phyloP scores from a whole-genome alignment of 2,329 filamentous ascomycete genomes.

The Aspergillus niger region DNA sequence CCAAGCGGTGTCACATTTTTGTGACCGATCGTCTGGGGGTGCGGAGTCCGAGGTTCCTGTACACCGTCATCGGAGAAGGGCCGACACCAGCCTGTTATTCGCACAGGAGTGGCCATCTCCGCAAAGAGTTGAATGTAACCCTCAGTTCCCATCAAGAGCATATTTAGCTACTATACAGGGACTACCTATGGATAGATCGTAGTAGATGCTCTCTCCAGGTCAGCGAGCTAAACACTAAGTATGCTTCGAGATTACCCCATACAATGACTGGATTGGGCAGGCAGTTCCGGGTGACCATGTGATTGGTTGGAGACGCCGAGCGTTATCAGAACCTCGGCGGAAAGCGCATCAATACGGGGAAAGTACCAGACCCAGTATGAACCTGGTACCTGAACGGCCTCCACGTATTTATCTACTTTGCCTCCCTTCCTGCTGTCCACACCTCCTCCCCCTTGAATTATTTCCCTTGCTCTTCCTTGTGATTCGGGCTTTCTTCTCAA shows the following conservation, averaged over 20 bases:
- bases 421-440: conserved; percentile 10
- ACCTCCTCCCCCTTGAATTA: neutral
- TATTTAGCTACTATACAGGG: no score
- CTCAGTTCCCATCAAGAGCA: no score
- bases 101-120: no score
- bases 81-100: neutral
- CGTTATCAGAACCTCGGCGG: conserved; percentile 2
- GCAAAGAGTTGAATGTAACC: no score
- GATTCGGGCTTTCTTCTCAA: neutral
- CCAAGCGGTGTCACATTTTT: neutral
- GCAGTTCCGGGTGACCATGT: neutral
- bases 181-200: neutral
- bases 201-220: neutral
- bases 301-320: conserved; percentile 8
- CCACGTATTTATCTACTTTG: neutral
- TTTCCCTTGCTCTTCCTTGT: neutral
- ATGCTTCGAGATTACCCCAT: no score
- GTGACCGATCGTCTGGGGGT: neutral
- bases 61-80: neutral
- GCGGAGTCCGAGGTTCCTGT: neutral
- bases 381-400: neutral
- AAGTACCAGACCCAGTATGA: neutral
- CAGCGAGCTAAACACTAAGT: no score
- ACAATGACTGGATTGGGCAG: neutral
- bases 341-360: neutral